A percentile compares a stretch with the other conserved stretches of the same genome.
Evolutionary conservation across 192 early-diverging fungal species (phyloP).

Genomic region (Martensiomyces pterosporus): DNA sequence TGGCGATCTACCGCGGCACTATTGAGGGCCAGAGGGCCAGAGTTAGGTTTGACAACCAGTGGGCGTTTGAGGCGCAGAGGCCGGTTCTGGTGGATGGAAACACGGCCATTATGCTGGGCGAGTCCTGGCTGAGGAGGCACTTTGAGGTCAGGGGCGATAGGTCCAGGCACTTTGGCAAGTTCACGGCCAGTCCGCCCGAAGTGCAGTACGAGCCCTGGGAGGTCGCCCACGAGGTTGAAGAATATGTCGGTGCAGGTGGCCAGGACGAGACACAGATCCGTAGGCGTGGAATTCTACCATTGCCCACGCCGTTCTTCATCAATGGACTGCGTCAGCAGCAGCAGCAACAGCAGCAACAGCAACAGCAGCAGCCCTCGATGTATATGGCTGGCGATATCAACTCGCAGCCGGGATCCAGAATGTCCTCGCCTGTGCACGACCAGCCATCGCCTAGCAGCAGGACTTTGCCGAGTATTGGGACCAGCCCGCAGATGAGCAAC

Average conservation of each 20-base stretch:
- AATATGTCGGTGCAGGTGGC: slow-evolving; percentile 3
- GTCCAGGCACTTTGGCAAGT: slow-evolving; percentile 42
- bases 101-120: slow-evolving; percentile 41
- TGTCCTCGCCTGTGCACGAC: slow-evolving; percentile 26
- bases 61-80: slow-evolving; percentile 32
- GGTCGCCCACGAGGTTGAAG: slow-evolving; percentile 28
- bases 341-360: slow-evolving; percentile 8
- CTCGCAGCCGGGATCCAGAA: slow-evolving; percentile 17
- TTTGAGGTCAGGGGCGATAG: slow-evolving; percentile 45
- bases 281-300: slow-evolving; percentile 22
- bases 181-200: slow-evolving; percentile 11
- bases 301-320: slow-evolving; percentile 37
- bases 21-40: slow-evolving; percentile 33
- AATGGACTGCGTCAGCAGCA: slow-evolving; percentile 23
- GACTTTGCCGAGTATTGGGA: neutral
- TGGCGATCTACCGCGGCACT: slow-evolving; percentile 43
- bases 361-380: neutral
- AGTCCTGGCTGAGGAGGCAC: slow-evolving; percentile 43
- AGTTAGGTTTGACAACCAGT: slow-evolving; percentile 27
- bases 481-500: neutral
- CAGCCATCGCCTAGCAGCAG: neutral
- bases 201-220: slow-evolving; percentile 47
- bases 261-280: slow-evolving; percentile 7
- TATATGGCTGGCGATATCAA: neutral
- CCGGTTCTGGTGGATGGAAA: slow-evolving; percentile 39